phyloP scores from a whole-genome alignment of 352 stramenopile species.

The Phytopythium kandeliae region DNA sequence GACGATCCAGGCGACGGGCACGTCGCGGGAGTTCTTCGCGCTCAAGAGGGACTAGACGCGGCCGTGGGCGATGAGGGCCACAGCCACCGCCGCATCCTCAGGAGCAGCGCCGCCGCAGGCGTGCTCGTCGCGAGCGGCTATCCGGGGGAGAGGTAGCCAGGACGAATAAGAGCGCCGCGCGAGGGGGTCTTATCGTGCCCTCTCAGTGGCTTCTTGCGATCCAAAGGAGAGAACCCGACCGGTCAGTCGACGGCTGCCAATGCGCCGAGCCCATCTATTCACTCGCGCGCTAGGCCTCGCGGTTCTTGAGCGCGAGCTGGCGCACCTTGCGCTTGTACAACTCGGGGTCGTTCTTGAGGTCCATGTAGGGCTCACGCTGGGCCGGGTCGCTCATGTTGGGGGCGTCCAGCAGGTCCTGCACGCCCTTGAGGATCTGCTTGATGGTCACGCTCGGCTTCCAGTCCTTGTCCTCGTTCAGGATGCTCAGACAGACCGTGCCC shows the following conservation, averaged over 20 bases:
- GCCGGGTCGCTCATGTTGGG: constrained; percentile 87
- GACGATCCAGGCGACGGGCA: constrained; percentile 93
- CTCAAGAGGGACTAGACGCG: constrained; percentile 94
- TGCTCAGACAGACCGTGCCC: constrained; percentile 97
- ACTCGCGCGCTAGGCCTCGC: constrained; percentile 43
- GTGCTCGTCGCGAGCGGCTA: too few species aligned
- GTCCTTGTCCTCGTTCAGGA: constrained; percentile 98
- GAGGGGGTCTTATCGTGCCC: too few species aligned
- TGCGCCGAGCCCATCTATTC: constrained; percentile 2
- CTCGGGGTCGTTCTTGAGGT: constrained; percentile 88
- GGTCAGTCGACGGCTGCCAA: too few species aligned
- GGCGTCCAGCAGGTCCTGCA: constrained; percentile 88
- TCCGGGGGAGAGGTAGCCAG: neutral
- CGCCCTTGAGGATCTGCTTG: constrained; percentile 97
- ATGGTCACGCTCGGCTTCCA: constrained; percentile 98
- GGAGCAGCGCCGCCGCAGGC: too few species aligned
- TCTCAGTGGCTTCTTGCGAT: too few species aligned
- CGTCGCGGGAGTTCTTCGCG: constrained; percentile 88
- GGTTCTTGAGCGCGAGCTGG: constrained; percentile 80
- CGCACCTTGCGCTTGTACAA: constrained; percentile 85
- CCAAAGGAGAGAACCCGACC: too few species aligned
- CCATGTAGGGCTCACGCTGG: constrained; percentile 84
- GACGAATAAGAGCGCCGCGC: constrained; percentile 1
- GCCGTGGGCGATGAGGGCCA: too few species aligned
- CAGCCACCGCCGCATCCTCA: too few species aligned